phyloP scores from a whole-genome alignment of 2,329 filamentous ascomycete genomes.

The Pestalotiopsis sp. region DNA sequence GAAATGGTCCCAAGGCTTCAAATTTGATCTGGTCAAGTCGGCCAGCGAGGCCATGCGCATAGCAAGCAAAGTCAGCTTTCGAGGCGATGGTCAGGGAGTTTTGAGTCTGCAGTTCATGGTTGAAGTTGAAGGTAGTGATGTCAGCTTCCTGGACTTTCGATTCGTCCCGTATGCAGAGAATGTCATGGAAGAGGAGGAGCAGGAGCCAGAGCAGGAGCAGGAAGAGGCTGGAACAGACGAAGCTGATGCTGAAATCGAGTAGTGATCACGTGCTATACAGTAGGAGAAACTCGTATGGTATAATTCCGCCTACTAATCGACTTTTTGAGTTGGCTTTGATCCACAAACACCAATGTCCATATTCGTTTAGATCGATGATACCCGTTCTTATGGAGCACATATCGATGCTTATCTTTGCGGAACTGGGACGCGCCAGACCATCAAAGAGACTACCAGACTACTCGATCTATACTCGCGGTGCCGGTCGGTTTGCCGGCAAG shows the following conservation, averaged over 20 bases:
- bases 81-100: constrained; percentile 86
- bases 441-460: background rate
- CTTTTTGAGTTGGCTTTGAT: background rate
- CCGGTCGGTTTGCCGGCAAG: background rate
- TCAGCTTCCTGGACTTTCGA: constrained; percentile 80
- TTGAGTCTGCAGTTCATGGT: constrained; percentile 96
- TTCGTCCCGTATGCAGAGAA: constrained; percentile 74
- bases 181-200: constrained; percentile 52
- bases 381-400: background rate
- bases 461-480: background rate
- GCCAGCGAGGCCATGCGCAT: constrained; percentile 91
- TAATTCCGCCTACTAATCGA: background rate
- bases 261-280: background rate
- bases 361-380: background rate
- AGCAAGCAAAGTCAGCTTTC: constrained; percentile 88
- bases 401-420: background rate
- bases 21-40: constrained; percentile 83
- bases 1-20: constrained; percentile 73
- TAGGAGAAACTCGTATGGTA: background rate
- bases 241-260: constrained; percentile 26
- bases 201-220: background rate
- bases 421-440: background rate
- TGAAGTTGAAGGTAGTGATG: constrained; percentile 71
- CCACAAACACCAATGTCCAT: background rate
- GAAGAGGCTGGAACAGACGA: constrained; percentile 43